Base-by-base conservation (phyloP, 345 rosid species). In the Boechera divaricarpa region DNA sequence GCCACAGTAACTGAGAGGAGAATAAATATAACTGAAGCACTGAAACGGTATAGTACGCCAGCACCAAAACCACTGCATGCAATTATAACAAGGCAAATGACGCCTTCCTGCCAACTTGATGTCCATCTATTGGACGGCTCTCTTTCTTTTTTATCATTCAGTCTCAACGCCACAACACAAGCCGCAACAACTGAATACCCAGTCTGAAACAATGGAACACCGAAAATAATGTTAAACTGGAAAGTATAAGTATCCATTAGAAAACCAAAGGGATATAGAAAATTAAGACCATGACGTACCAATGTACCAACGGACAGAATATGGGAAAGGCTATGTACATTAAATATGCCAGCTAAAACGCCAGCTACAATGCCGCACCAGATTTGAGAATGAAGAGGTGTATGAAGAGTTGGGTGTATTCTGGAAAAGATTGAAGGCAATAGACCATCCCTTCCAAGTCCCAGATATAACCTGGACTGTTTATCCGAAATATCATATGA, bases 171-270 rank as follows among this genome's bases (percentile, higher is more conserved):
- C 56, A 95, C 87, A 63, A 95, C 90, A 71, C 92, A 91, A 38
- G 98, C 97, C 42, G 98, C 91, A 80, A 95, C 99, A 59, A 95
- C 99, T 63, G 99, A 95, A 74, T 95, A 95, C 63, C 98, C 97
- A 31, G 97, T 95, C 99, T 95, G 91, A 85, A 84, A 81, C 39
- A 52, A 65, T 65, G 52, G 36, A 63, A 28, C 16, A 68, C 48
- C 57, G 28, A 36, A 39, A 31, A 39, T 35, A 39, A 10, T 51
- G 29, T 69, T 36, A 63, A 71, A 53, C 28, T 15, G 44, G 32
- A 42, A 45, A 54, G 64, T 31, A 67, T 45, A 53, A 61, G 69
- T 36, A 39, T 52, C 39, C 1, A 73, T 32, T 49, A 41, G 70
- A 62, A 70, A 77, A 55, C 45, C 16, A 61, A 52, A 70, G 16